Base-by-base conservation (phyloP, 257 asterid genomes). In the Scutellaria barbata region DNA sequence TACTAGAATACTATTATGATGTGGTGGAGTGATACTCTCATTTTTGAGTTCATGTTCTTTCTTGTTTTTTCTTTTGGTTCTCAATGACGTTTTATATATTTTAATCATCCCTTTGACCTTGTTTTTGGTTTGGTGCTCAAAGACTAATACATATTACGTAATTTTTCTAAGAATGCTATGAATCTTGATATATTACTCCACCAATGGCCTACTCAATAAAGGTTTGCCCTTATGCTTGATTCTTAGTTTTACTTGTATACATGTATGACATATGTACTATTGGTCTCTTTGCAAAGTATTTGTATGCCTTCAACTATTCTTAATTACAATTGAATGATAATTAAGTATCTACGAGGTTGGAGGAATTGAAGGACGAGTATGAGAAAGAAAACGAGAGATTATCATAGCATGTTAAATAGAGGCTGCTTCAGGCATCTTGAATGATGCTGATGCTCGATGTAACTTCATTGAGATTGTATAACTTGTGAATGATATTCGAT, bases 81-180 rank as follows among this genome's bases (percentile, higher is more conserved):
- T 63, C 62, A 22, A 33, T 43, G 47, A n/a, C 40, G 12, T 14
- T 51, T 64, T 59, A 5, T 75, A 5, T 48, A 63, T 61, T 73
- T 40, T 64, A 40, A 68, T 2, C 2, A 20, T 20, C 1, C 89
- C 92, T 96, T 93, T 95, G 56, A 83, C 89, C 76, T 80, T 95
- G 63, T 98, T 98, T 55, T 95, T 95, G 16, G 99, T n/a, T n/a
- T n/a, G n/a, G n/a, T n/a, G n/a, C n/a, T n/a, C n/a, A 95, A 81
- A 95, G 86, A 78, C 94, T 95, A 59, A 87, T 92, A 78, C 95
- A 84, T 89, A 39, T 81, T 95, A 40, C 90, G 95, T 54, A 92
- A 95, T 83, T 95, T 95, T 77, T 97, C 98, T 0, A 95, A 88
- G 75, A 96, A 88, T 75, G 97, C 98, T 74, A 84, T 92, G 94